phyloP scores from a whole-genome alignment of 1,284 basidiomycete genomes.

The Trichosporon sp. region DNA sequence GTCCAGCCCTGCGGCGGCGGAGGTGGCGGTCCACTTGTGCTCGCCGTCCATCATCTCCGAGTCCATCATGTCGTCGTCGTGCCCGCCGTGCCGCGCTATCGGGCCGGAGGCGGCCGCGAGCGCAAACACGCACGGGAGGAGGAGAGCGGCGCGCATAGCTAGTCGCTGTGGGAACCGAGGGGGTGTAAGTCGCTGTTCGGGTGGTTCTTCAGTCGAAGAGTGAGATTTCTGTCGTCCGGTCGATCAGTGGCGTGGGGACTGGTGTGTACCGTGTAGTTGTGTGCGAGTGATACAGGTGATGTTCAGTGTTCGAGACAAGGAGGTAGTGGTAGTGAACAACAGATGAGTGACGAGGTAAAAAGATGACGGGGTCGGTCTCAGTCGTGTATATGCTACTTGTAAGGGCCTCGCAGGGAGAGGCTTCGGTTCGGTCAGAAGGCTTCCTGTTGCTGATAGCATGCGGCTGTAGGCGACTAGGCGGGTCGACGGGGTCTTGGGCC shows the following conservation, averaged over 20 bases:
- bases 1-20: not conserved
- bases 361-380: not conserved
- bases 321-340: not conserved
- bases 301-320: not conserved
- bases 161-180: slow-evolving; percentile 1
- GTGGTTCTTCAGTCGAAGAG: slow-evolving; percentile 1
- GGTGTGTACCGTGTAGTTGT: not conserved
- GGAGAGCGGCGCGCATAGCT: slow-evolving; percentile 26
- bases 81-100: slow-evolving; percentile 25
- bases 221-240: not conserved
- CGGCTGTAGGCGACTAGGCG: not conserved
- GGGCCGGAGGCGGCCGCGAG: not conserved
- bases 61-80: slow-evolving; percentile 25
- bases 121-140: slow-evolving; percentile 24
- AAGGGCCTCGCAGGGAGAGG: not conserved
- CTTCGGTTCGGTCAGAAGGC: not conserved
- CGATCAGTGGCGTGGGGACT: not conserved
- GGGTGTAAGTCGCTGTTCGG: not conserved
- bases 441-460: slow-evolving; percentile 1
- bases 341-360: not conserved
- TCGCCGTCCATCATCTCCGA: slow-evolving; percentile 21
- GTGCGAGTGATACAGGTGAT: not conserved
- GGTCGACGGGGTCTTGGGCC: not conserved
- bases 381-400: slow-evolving; percentile 8
- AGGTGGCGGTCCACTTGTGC: not conserved